phyloP scores from a whole-genome alignment of 2,329 filamentous ascomycete species.

The Tolypocladium endophyticum region DNA sequence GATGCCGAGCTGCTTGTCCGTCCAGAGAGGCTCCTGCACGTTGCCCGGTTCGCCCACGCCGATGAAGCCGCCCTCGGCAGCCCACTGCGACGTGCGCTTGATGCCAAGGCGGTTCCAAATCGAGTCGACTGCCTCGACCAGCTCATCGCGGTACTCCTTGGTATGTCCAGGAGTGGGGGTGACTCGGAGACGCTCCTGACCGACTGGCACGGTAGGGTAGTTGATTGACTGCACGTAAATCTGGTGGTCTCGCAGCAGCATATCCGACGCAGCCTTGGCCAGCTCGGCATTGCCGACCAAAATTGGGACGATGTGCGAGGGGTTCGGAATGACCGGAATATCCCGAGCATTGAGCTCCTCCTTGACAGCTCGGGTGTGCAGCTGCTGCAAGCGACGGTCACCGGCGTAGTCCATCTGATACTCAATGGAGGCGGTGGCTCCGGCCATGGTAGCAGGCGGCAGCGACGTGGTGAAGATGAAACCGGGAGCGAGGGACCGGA shows the following conservation, averaged over 20 bases:
- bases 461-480: conserved; percentile 99
- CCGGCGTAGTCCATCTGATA: conserved; percentile 81
- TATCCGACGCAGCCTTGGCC: conserved; percentile 84
- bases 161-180: conserved; percentile 91
- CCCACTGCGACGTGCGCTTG: conserved; percentile 91
- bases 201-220: conserved; percentile 94
- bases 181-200: conserved; percentile 93
- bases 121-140: conserved; percentile 72
- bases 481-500: conserved; percentile 87
- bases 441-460: conserved; percentile 93
- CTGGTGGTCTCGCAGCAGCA: conserved; percentile 77
- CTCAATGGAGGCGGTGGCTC: conserved; percentile 81
- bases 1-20: conserved; percentile 75
- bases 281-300: conserved; percentile 90
- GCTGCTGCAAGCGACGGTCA: conserved; percentile 84
- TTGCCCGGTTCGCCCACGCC: conserved; percentile 71
- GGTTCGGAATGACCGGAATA: conserved; percentile 96
- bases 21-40: conserved; percentile 72
- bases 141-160: conserved; percentile 73
- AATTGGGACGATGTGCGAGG: conserved; percentile 89
- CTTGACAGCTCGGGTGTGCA: conserved; percentile 94
- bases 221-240: conserved; percentile 99
- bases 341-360: conserved; percentile 65
- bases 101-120: conserved; percentile 85
- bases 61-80: conserved; percentile 81